Evolutionary conservation across 1,284 basidiomycete genomes (phyloP), one percentile per base, ranked within the genome.

Genomic region (Apiotrichum siamense): DNA sequence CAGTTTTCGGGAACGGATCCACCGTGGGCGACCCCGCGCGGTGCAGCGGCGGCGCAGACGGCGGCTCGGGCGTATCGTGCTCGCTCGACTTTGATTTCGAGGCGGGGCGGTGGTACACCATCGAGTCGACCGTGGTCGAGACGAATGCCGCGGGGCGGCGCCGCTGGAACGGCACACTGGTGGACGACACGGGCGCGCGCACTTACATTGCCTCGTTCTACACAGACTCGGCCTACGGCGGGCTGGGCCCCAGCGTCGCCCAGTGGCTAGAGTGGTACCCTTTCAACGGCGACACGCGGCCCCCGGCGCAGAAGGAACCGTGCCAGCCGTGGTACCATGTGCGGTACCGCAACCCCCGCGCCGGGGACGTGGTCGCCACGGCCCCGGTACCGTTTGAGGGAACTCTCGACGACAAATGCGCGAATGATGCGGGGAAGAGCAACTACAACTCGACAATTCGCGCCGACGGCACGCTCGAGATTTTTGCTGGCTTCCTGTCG

Each of bases 201-300:
- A 47, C 45, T 1, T 43, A 38, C 45, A 52, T 52, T 25, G 50
- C 44, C 7, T 31, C 33, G 7, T 47, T 52, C 40, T 52, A 40
- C 39, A 52, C 44, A 1, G 50, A 52, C 44, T 15, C 20, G 21
- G 11, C 25, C 5, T 47, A 43, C 33, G 40, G 40, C 6, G 33
- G 17, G 6, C 39, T 52, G 7, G n/a, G 15, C 12, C 33, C 21
- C 0, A 7, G 0, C 17, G 44, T 36, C 27, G 20, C 39, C 4
- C 39, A 47, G 50, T 52, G 50, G 50, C 50, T 52, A 33, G 50
- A 52, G 44, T 52, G 40, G 39, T 52, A 44, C 33, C 3, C 9
- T 4, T 52, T 24, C 33, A 52, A 52, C 27, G 24, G 18, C 23
- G 31, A 36, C 13, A 7, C 9, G 23, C 18, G 6, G 7, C 27